A percentile compares a stretch with the other conserved stretches of the same genome.
Conservation (phyloP, 2,329 filamentous ascomycete genomes). For the Fusarium devonianum region DNA sequence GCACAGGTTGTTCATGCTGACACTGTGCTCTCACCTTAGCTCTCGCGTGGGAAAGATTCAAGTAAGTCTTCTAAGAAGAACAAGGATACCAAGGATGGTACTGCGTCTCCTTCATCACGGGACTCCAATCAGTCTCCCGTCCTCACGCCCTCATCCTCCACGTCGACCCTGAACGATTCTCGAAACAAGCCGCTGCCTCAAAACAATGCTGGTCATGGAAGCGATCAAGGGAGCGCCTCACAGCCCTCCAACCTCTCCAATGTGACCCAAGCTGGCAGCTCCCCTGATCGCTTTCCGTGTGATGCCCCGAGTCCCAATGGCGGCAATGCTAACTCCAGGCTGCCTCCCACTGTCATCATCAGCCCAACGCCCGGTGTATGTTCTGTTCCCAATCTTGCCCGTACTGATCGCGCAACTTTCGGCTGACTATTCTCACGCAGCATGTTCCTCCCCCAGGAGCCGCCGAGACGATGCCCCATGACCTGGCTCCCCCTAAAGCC, state of each 20-base stretch:
- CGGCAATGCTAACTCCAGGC: slow-evolving; percentile 45
- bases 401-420: background rate
- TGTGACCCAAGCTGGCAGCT: slow-evolving; percentile 47
- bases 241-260: slow-evolving; percentile 51
- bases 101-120: slow-evolving; percentile 75
- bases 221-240: slow-evolving; percentile 52
- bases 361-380: slow-evolving; percentile 92
- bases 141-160: slow-evolving; percentile 86
- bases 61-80: slow-evolving; percentile 84
- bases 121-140: slow-evolving; percentile 68
- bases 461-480: slow-evolving; percentile 97
- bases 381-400: slow-evolving; percentile 47
- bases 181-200: slow-evolving; percentile 81
- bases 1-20: slow-evolving; percentile 20
- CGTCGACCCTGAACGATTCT: slow-evolving; percentile 83
- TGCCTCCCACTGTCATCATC: slow-evolving; percentile 90
- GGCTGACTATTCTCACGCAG: slow-evolving; percentile 47
- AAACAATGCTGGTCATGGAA: slow-evolving; percentile 55
- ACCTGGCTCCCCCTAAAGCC: slow-evolving; percentile 91
- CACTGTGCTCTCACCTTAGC: slow-evolving; percentile 63
- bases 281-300: slow-evolving; percentile 53
- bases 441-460: slow-evolving; percentile 92
- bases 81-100: slow-evolving; percentile 76
- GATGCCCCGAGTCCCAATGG: slow-evolving; percentile 49
- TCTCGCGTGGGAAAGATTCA: slow-evolving; percentile 87